These are phyloP conservation scores for Omphalotus guepiniiformis DNA, from an alignment of 768 basidiomycete genomes.

Conservation along the genomic window DNA sequence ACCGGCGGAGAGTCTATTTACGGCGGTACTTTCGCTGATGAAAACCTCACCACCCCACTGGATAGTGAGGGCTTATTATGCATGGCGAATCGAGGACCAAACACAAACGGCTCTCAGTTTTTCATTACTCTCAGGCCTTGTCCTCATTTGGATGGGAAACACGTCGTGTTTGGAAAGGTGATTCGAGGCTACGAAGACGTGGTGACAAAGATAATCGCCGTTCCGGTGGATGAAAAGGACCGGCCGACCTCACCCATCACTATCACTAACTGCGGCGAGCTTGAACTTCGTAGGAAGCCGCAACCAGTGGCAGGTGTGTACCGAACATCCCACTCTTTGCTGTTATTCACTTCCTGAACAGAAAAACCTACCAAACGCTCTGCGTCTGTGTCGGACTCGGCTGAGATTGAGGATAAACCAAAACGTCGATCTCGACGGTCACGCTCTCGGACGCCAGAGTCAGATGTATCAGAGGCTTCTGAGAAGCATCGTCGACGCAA, in stretches of 20 bases:
- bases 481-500: constrained; percentile 16
- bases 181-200: constrained; percentile 61
- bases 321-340: neutral
- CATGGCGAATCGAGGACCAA: constrained; percentile 85
- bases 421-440: constrained; percentile 12
- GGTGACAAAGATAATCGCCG: constrained; percentile 50
- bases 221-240: constrained; percentile 73
- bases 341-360: neutral
- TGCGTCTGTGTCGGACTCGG: constrained; percentile 3
- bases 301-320: constrained; percentile 15
- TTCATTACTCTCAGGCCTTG: constrained; percentile 73
- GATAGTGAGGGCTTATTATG: constrained; percentile 75
- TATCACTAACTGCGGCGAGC: constrained; percentile 79
- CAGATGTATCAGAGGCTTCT: constrained; percentile 6
- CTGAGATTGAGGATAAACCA: constrained; percentile 1
- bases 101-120: constrained; percentile 86
- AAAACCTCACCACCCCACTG: constrained; percentile 60
- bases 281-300: constrained; percentile 56
- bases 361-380: constrained; percentile 13
- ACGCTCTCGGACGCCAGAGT: constrained; percentile 16
- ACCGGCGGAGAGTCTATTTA: constrained; percentile 83
- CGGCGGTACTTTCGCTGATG: constrained; percentile 71
- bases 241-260: constrained; percentile 63
- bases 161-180: constrained; percentile 53
- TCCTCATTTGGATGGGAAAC: constrained; percentile 70